Base-by-base conservation (phyloP, 768 basidiomycete species). In the Xerocomellus intermedius region DNA sequence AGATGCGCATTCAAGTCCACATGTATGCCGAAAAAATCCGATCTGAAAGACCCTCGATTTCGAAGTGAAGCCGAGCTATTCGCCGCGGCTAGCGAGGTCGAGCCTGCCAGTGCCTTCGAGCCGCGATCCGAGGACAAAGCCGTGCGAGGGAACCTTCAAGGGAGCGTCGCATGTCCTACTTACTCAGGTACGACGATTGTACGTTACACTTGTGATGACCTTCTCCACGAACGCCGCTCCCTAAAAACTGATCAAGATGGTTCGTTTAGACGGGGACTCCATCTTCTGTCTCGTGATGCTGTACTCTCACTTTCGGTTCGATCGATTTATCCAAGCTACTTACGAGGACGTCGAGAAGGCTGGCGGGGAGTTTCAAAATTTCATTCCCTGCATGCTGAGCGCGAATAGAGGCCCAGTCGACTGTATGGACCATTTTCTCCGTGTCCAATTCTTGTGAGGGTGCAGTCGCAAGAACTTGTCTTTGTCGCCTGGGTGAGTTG, bases 101-200 rank as follows among this genome's bases (percentile, higher is more conserved):
- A 7, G 35, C 13, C 35, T 7, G 33, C 10, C 41, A 5, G n/a
- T 22, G 19, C 12, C 22, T 33, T 13, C 16, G 30, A 39, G 30
- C n/a, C 16, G 44, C 41, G 41, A 24, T 48, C 57, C 57, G 57
- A 47, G 38, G 57, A 44, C 8, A 9, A 12, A 10, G n/a, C n/a
- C n/a, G n/a, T n/a, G n/a, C n/a, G n/a, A n/a, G n/a, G n/a, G n/a
- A n/a, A n/a, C 8, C 37, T 8, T 37, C 33, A 13, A 13, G 33
- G 36, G 14, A 41, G 33, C 28, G n/a, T 44, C 38, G 12, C 24
- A 5, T 26, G 33, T n/a, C 22, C 7, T 8, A 26, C 5, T 26
- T 26, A 7, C 26, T 26, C n/a, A n/a, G n/a, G 26, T 28, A 28
- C 48, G 14, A 30, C 16, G 32, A 24, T 14, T 1, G 42, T n/a